These are phyloP conservation scores for Pulicaria dysenterica DNA, from an alignment of 129 eudicot genomes.

Conservation along the genomic window DNA sequence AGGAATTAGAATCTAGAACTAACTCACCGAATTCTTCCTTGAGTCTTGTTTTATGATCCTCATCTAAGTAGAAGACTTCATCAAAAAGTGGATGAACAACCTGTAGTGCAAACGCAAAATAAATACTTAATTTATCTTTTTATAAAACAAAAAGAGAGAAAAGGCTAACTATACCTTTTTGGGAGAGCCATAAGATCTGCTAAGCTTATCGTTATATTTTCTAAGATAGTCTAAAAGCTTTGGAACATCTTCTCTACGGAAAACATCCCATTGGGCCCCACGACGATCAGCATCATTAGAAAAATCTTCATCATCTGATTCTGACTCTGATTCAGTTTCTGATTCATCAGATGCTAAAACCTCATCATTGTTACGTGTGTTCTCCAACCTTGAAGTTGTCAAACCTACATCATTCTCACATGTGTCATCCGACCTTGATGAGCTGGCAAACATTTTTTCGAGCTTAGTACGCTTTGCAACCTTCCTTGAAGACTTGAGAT, in stretches of 20 bases:
- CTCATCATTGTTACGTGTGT: constrained; percentile 27
- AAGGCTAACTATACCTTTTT: constrained; percentile 40
- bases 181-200: constrained; percentile 31
- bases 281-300: constrained; percentile 21
- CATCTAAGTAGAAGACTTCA: constrained; percentile 57
- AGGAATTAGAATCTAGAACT: not conserved
- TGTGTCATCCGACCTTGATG: constrained; percentile 33
- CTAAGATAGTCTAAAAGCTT: constrained; percentile 69
- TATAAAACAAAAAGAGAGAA: not conserved
- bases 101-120: constrained; percentile 38
- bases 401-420: constrained; percentile 28
- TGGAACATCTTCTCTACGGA: constrained; percentile 74
- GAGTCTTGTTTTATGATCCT: constrained; percentile 63
- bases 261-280: constrained; percentile 92
- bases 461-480: constrained; percentile 25
- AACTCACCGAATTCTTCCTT: constrained; percentile 73
- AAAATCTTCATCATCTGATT: constrained; percentile 38
- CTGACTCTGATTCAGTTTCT: constrained; percentile 42
- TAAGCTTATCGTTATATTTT: constrained; percentile 54
- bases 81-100: constrained; percentile 80
- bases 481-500: constrained; percentile 29
- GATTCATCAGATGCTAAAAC: constrained; percentile 35
- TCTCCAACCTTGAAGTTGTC: constrained; percentile 31
- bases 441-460: constrained; percentile 32
- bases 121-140: not conserved